phyloP scores from a whole-genome alignment of 805 yeast genomes.

The Candida adriatica region DNA sequence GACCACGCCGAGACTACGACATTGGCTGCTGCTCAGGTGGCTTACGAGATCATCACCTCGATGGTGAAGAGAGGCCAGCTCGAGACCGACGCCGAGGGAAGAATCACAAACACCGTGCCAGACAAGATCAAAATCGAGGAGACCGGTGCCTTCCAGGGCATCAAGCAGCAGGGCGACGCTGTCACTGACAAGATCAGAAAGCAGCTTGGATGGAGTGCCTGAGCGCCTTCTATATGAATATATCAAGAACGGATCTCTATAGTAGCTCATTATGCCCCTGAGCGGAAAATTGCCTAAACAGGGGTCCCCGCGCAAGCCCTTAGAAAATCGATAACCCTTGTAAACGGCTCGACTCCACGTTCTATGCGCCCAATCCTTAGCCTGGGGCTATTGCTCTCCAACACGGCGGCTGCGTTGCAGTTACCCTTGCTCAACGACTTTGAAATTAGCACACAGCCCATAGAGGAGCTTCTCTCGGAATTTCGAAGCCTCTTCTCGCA shows the following conservation, averaged over 20 bases:
- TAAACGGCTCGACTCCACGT: too few species aligned
- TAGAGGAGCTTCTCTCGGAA: constrained; percentile 2
- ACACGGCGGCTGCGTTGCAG: constrained; percentile 6
- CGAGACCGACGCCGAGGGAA: constrained; percentile 8
- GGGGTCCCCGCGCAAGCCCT: too few species aligned
- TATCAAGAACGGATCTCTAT: too few species aligned
- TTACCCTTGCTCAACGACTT: constrained; percentile 5
- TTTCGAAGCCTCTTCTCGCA: too few species aligned
- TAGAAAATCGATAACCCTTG: too few species aligned
- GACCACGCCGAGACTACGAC: constrained; percentile 63
- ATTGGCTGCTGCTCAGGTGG: constrained; percentile 65
- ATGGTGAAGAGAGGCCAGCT: constrained; percentile 60
- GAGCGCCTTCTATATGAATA: too few species aligned
- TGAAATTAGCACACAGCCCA: constrained; percentile 2
- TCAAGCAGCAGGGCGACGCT: background rate
- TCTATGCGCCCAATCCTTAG: too few species aligned
- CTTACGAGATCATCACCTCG: constrained; percentile 61
- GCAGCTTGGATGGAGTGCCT: constrained; percentile 9
- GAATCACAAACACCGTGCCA: constrained; percentile 5
- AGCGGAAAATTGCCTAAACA: too few species aligned
- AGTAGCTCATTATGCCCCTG: too few species aligned
- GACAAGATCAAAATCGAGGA: background rate
- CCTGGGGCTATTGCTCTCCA: too few species aligned
- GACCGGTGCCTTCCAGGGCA: background rate
- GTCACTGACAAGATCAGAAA: constrained; percentile 5